Conservation (phyloP, 2,329 filamentous ascomycete genomes). For the Ophiostoma australiae region DNA sequence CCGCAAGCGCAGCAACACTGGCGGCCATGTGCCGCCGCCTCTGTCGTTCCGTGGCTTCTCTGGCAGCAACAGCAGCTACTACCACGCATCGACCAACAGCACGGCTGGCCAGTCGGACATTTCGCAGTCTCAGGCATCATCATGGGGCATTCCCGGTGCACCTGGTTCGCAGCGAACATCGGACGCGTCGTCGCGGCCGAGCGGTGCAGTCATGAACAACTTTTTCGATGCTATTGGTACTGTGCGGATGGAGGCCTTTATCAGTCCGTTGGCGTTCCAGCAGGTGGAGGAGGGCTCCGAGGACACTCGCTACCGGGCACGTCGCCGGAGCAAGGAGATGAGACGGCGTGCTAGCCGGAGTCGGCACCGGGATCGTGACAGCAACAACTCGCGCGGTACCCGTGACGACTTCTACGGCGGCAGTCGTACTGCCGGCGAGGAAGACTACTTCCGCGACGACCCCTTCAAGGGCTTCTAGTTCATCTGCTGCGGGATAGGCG, state of each 20-base stretch:
- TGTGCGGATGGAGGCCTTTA: constrained; percentile 95
- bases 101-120: constrained; percentile 57
- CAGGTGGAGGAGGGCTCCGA: constrained; percentile 45
- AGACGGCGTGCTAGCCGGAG: constrained; percentile 51
- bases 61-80: constrained; percentile 39
- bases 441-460: constrained; percentile 55
- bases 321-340: constrained; percentile 53
- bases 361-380: constrained; percentile 49
- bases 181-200: constrained; percentile 49
- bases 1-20: constrained; percentile 85
- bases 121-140: constrained; percentile 46
- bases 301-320: constrained; percentile 44
- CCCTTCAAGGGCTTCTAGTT: constrained; percentile 57
- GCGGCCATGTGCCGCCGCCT: constrained; percentile 65
- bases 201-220: constrained; percentile 40
- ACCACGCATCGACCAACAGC: constrained; percentile 50
- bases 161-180: constrained; percentile 47
- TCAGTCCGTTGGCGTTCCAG: constrained; percentile 53
- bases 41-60: constrained; percentile 73
- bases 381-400: constrained; percentile 44
- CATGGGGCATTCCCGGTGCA: constrained; percentile 30
- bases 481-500: not conserved
- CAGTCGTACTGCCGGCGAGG: constrained; percentile 46
- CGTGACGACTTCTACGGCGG: constrained; percentile 47
- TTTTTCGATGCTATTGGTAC: constrained; percentile 89